Evolutionary conservation across 2,329 filamentous ascomycete species (phyloP).

Genomic region (Stemphylium lycopersici): DNA sequence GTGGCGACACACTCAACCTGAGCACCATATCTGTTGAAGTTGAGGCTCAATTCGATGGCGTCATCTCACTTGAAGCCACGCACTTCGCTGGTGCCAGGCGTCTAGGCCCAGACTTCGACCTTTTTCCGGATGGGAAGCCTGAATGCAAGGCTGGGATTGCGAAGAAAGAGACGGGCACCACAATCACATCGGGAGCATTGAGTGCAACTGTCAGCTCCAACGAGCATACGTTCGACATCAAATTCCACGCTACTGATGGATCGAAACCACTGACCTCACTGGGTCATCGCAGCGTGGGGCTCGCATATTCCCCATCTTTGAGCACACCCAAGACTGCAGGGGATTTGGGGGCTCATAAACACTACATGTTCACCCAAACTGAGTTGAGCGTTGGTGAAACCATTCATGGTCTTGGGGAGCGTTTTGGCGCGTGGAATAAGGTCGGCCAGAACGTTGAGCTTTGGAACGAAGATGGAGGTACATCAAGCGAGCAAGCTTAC

Average conservation of each 20-base stretch:
- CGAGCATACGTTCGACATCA: slow-evolving; percentile 61
- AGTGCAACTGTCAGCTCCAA: slow-evolving; percentile 59
- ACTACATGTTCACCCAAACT: slow-evolving; percentile 55
- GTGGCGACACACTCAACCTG: slow-evolving; percentile 64
- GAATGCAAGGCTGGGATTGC: slow-evolving; percentile 45
- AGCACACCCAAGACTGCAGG: slow-evolving; percentile 60
- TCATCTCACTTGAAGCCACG: slow-evolving; percentile 65
- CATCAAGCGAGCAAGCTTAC: slow-evolving; percentile 72
- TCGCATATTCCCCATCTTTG: slow-evolving; percentile 63
- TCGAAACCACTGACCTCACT: slow-evolving; percentile 62
- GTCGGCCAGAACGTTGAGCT: slow-evolving; percentile 73
- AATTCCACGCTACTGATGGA: slow-evolving; percentile 59
- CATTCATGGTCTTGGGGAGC: slow-evolving; percentile 75
- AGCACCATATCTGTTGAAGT: slow-evolving; percentile 63
- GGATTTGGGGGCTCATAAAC: slow-evolving; percentile 55
- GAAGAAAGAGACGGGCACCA: slow-evolving; percentile 54
- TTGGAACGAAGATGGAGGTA: slow-evolving; percentile 68
- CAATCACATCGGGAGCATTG: slow-evolving; percentile 58
- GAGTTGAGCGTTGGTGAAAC: slow-evolving; percentile 63
- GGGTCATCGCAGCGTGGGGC: slow-evolving; percentile 61
- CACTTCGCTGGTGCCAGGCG: slow-evolving; percentile 63
- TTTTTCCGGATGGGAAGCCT: slow-evolving; percentile 62
- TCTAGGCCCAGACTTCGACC: slow-evolving; percentile 63
- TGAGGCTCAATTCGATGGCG: slow-evolving; percentile 63
- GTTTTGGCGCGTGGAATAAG: slow-evolving; percentile 78